phyloP scores from a whole-genome alignment of 2,329 filamentous ascomycete genomes.

The Fusarium palustre region DNA sequence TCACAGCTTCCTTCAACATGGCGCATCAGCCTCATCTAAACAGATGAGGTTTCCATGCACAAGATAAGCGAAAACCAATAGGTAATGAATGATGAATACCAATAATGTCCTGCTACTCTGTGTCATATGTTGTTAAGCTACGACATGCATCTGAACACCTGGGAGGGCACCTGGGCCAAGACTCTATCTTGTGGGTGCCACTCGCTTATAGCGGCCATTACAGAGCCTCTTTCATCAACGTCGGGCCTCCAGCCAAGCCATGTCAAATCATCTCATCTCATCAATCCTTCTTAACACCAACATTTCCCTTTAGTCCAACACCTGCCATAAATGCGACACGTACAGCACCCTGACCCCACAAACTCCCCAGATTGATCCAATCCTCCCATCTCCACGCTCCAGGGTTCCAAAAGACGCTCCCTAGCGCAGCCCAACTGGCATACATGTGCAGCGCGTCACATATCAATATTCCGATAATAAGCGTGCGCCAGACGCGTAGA shows the following conservation, averaged over 20 bases:
- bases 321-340: constrained; percentile 33
- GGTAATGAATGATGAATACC: too few relatives aligned
- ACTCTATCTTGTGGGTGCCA: background rate
- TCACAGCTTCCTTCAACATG: too few relatives aligned
- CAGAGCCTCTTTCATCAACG: background rate
- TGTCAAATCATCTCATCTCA: background rate
- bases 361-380: constrained; percentile 35
- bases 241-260: background rate
- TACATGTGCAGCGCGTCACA: constrained; percentile 36
- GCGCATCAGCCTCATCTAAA: too few relatives aligned
- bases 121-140: too few relatives aligned
- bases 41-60: too few relatives aligned
- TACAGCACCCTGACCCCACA: constrained; percentile 32
- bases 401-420: constrained; percentile 24
- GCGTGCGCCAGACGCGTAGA: constrained; percentile 18
- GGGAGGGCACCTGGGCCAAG: background rate
- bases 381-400: constrained; percentile 32
- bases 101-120: too few relatives aligned
- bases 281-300: background rate
- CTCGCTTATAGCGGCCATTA: background rate
- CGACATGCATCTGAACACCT: too few relatives aligned
- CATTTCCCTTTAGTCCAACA: constrained; percentile 1
- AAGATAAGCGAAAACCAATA: too few relatives aligned
- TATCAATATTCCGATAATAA: constrained; percentile 20
- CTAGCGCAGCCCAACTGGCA: constrained; percentile 25